Evolutionary conservation across 352 stramenopile species (phyloP).

Genomic region (Phytopythium ostracodes): DNA sequence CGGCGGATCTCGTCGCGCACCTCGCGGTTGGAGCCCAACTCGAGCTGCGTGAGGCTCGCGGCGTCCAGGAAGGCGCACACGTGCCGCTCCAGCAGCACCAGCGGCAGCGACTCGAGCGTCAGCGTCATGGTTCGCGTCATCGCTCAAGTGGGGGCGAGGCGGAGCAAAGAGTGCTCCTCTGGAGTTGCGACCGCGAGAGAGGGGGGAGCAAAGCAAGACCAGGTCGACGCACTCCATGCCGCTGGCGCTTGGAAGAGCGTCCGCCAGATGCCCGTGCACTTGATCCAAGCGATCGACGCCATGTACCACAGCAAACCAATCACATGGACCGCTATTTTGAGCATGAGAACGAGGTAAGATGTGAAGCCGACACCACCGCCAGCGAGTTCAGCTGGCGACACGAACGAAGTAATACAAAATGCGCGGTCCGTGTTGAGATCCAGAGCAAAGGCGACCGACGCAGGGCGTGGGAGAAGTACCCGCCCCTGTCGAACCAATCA

Average conservation of each 20-base stretch:
- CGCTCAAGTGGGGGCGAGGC: too few species aligned
- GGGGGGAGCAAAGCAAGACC: too few species aligned
- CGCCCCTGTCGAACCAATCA: too few species aligned
- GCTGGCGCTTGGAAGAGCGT: too few species aligned
- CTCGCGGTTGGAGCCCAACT: conserved; percentile 21
- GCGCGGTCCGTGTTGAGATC: background rate
- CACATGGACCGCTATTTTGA: background rate
- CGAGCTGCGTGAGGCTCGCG: conserved; percentile 26
- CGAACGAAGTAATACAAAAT: conserved; percentile 2
- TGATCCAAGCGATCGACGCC: too few species aligned
- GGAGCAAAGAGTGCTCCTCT: background rate
- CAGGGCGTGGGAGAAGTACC: background rate
- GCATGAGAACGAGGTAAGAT: background rate
- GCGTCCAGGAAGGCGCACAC: conserved; percentile 49
- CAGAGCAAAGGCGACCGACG: too few species aligned
- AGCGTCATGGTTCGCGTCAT: conserved; percentile 3
- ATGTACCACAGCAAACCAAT: too few species aligned
- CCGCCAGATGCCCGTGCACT: too few species aligned
- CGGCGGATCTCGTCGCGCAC: conserved; percentile 29
- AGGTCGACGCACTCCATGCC: too few species aligned
- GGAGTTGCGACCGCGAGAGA: background rate
- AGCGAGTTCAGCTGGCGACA: background rate
- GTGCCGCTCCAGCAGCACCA: conserved; percentile 32
- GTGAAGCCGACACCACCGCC: background rate
- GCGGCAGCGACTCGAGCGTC: conserved; percentile 24